Conservation (phyloP, 2,329 filamentous ascomycete genomes). For the Talaromyces sp. region DNA sequence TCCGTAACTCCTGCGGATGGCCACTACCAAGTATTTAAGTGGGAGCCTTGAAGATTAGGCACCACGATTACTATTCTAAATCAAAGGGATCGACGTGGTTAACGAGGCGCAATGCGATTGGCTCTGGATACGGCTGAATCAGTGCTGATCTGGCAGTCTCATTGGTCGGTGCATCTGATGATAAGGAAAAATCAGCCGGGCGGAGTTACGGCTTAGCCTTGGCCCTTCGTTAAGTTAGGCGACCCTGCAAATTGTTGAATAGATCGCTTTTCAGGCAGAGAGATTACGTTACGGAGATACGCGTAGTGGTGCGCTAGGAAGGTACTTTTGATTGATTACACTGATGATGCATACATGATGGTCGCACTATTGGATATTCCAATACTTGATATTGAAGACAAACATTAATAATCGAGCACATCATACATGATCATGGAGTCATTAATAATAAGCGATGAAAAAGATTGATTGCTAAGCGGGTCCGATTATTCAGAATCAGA, state of each 20-base stretch:
- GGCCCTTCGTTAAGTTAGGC: too few species aligned
- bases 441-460: not conserved
- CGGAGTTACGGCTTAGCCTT: not conserved
- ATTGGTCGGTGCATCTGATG: not conserved
- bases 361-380: not conserved
- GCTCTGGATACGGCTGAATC: not conserved
- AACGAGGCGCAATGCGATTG: not conserved
- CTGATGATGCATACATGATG: not conserved
- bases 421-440: not conserved
- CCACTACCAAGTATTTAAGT: too few species aligned
- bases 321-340: not conserved
- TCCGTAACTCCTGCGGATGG: too few species aligned
- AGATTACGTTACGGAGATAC: too few species aligned
- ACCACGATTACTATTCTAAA: not conserved
- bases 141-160: not conserved
- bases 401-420: not conserved
- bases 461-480: constrained; percentile 2
- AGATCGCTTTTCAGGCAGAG: too few species aligned
- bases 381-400: too few species aligned
- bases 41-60: not conserved
- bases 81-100: not conserved
- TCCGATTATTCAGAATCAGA: not conserved
- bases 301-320: not conserved
- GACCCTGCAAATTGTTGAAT: too few species aligned
- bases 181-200: not conserved